Percentiles rank a stretch among this genome's conserved stretches.
These are phyloP conservation scores for Daldinia grandis DNA, from an alignment of 495 filamentous ascomycete genomes.

Conservation along the genomic window DNA sequence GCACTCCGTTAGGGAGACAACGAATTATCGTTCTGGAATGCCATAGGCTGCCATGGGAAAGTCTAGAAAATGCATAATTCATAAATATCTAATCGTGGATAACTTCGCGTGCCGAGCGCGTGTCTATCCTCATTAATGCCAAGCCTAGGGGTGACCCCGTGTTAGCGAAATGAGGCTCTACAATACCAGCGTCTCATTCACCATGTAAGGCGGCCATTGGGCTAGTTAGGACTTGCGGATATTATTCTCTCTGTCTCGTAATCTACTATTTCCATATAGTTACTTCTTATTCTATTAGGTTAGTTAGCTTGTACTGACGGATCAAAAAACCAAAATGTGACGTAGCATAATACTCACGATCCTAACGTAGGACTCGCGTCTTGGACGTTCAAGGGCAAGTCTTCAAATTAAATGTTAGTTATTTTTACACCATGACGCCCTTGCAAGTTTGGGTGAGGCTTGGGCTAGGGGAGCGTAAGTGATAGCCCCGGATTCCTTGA, in stretches of 20 bases:
- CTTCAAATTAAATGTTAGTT: neutral
- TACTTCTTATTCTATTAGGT: neutral
- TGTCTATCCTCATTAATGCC: neutral
- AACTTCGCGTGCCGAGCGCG: neutral
- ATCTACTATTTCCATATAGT: neutral
- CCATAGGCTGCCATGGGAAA: slow-evolving; percentile 3
- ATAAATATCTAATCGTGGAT: neutral
- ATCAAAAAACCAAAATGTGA: slow-evolving; percentile 8
- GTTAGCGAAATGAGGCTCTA: slow-evolving; percentile 15
- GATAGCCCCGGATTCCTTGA: slow-evolving; percentile 7
- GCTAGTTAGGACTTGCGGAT: neutral
- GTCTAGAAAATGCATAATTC: neutral
- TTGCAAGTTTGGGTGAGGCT: neutral
- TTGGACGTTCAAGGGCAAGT: neutral
- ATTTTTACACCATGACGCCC: neutral
- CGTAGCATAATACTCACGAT: neutral
- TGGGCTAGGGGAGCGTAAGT: neutral
- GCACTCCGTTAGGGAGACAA: neutral
- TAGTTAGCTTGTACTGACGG: neutral
- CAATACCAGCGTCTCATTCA: neutral
- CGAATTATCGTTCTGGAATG: neutral
- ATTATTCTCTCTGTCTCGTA: neutral
- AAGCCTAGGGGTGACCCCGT: neutral
- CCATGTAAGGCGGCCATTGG: neutral
- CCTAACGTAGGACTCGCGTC: neutral